phyloP scores from a whole-genome alignment of 768 basidiomycete species.

The Termitomyces sp. region DNA sequence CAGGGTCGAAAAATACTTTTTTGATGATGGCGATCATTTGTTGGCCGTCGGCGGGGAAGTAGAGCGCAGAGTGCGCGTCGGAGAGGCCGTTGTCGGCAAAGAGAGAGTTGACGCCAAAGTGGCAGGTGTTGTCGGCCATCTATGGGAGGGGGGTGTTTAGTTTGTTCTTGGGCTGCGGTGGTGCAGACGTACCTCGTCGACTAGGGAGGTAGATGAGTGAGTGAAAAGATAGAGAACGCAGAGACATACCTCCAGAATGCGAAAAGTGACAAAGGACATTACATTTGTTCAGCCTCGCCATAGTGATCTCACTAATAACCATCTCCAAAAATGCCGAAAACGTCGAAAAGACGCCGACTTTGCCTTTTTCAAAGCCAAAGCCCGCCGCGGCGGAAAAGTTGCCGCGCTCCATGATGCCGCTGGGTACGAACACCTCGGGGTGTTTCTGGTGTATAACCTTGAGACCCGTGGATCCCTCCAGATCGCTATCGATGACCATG shows the following conservation, averaged over 20 bases:
- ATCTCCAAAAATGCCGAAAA: constrained; percentile 93
- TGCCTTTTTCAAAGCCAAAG: constrained; percentile 77
- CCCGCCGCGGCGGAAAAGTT: constrained; percentile 84
- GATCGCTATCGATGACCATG: constrained; percentile 85
- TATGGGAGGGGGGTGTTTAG: neutral
- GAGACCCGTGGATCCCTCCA: constrained; percentile 87
- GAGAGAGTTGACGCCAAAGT: constrained; percentile 71
- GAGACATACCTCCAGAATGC: constrained; percentile 67
- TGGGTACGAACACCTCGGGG: constrained; percentile 80
- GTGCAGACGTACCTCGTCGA: neutral
- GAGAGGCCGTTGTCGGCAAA: constrained; percentile 86
- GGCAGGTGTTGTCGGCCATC: constrained; percentile 45
- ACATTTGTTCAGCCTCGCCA: constrained; percentile 88
- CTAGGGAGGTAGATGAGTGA: neutral
- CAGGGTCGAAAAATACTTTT: constrained; percentile 77
- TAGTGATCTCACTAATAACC: constrained; percentile 83
- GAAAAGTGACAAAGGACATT: constrained; percentile 89
- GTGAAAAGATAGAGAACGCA: neutral
- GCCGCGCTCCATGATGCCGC: constrained; percentile 84
- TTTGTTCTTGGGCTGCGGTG: too few relatives aligned
- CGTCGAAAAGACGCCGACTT: constrained; percentile 86
- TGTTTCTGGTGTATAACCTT: constrained; percentile 88
- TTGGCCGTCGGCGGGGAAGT: constrained; percentile 81
- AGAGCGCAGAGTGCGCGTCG: constrained; percentile 73
- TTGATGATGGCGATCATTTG: constrained; percentile 79